phyloP scores from a whole-genome alignment of 2,329 filamentous ascomycete species.

The Aspergillus hiratsukae region DNA sequence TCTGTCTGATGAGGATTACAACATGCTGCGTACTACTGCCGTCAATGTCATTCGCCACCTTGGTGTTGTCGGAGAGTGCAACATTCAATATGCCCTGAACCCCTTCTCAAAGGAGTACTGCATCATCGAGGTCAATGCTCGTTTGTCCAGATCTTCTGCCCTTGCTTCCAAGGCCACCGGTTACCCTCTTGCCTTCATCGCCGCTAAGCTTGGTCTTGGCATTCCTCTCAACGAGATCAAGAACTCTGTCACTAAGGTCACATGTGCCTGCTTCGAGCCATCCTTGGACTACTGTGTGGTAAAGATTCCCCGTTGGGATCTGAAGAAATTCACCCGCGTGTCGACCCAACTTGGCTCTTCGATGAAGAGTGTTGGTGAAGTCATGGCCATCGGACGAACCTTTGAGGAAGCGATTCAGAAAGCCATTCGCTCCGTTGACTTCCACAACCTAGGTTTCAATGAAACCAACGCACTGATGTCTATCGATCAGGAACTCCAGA shows the following conservation, averaged over 20 bases:
- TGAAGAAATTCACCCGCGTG: constrained; percentile 97
- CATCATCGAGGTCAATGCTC: constrained; percentile 98
- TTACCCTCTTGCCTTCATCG: constrained; percentile 93
- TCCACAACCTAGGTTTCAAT: constrained; percentile 91
- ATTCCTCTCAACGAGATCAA: constrained; percentile 95
- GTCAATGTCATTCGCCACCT: constrained; percentile 96
- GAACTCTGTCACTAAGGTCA: constrained; percentile 92
- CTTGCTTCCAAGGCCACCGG: constrained; percentile 95
- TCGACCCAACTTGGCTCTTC: constrained; percentile 94
- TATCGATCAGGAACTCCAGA: constrained; percentile 93
- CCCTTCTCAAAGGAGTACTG: constrained; percentile 94
- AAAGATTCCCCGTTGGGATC: constrained; percentile 97
- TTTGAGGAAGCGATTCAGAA: constrained; percentile 99
- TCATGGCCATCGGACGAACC: constrained; percentile 94
- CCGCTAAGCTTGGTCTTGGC: constrained; percentile 89
- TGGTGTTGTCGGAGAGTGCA: constrained; percentile 96
- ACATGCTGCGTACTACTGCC: constrained; percentile 95
- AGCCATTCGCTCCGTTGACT: constrained; percentile 91
- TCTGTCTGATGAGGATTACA: constrained; percentile 95
- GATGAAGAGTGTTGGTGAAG: constrained; percentile 99
- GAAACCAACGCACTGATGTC: constrained; percentile 90
- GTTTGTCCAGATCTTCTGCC: constrained; percentile 90
- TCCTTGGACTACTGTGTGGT: constrained; percentile 97
- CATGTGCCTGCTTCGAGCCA: constrained; percentile 96
- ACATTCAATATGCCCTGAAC: constrained; percentile 97